A percentile compares a stretch with the other conserved stretches of the same genome.
Conservation (phyloP, 2,329 filamentous ascomycete genomes). For the Pseudogymnoascus destructans region DNA sequence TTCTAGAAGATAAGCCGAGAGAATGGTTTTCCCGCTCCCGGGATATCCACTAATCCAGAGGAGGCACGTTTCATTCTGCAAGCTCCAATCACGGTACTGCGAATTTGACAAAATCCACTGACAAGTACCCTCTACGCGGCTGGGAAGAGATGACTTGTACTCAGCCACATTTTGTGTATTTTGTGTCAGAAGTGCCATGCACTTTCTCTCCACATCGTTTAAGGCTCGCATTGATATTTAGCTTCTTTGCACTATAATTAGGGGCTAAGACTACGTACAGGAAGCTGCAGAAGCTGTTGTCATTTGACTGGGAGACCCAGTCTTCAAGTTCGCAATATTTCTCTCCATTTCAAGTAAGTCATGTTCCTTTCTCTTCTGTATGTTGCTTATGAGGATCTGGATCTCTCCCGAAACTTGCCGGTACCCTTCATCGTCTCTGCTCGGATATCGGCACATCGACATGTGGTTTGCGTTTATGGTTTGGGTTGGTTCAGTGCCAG, state of each 20-base stretch:
- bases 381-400: conserved; percentile 8
- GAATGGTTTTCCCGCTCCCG: conserved; percentile 29
- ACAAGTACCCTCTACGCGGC: conserved; percentile 27
- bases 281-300: conserved; percentile 11
- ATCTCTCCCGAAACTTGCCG: conserved; percentile 20
- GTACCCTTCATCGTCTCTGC: conserved; percentile 18
- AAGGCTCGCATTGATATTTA: conserved; percentile 21
- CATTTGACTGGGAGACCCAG: conserved; percentile 6
- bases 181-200: conserved; percentile 24
- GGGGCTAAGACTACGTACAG: conserved; percentile 13
- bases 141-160: conserved; percentile 24
- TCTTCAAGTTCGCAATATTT: neutral
- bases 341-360: neutral
- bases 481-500: conserved; percentile 15
- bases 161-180: conserved; percentile 23
- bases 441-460: conserved; percentile 21
- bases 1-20: conserved; percentile 27
- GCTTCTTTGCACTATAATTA: neutral
- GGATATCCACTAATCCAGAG: conserved; percentile 29
- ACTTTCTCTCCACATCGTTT: conserved; percentile 25
- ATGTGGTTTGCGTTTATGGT: conserved; percentile 21
- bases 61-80: conserved; percentile 21
- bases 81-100: conserved; percentile 24
- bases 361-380: neutral
- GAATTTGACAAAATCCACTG: conserved; percentile 26